These are phyloP conservation scores for Eremomyces bilateralis DNA, from an alignment of 495 filamentous ascomycete genomes.

Conservation along the genomic window DNA sequence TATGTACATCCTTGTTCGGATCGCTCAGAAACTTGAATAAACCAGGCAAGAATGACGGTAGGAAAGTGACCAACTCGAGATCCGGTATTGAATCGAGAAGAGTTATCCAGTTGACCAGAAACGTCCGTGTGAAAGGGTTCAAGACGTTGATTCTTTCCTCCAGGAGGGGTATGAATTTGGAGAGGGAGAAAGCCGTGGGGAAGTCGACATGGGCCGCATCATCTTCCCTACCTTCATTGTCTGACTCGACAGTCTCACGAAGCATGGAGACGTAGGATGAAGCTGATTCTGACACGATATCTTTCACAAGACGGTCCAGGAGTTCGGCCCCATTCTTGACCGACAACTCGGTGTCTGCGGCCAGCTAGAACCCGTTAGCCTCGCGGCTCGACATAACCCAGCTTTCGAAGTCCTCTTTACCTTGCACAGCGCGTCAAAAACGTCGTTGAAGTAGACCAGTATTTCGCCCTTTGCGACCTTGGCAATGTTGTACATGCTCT, in stretches of 20 bases:
- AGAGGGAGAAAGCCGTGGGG: conserved; percentile 82
- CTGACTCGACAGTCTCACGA: conserved; percentile 27
- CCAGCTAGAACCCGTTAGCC: conserved; percentile 36
- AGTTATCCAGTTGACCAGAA: conserved; percentile 90
- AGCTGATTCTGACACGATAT: conserved; percentile 93
- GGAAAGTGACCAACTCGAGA: conserved; percentile 75
- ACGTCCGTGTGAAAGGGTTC: conserved; percentile 84
- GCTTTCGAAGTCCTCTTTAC: conserved; percentile 22
- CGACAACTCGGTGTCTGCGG: conserved; percentile 85
- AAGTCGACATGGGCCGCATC: conserved; percentile 29
- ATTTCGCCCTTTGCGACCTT: conserved; percentile 98
- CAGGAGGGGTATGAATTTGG: conserved; percentile 76
- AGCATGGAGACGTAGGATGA: conserved; percentile 85
- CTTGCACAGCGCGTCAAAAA: conserved; percentile 94
- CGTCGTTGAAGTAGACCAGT: conserved; percentile 86
- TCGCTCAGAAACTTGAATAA: conserved; percentile 85
- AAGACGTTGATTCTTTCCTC: conserved; percentile 83
- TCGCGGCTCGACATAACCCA: background rate
- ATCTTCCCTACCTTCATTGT: conserved; percentile 27
- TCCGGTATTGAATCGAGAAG: conserved; percentile 93
- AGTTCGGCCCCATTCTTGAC: conserved; percentile 98
- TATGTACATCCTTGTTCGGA: conserved; percentile 77
- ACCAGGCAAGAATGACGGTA: conserved; percentile 81
- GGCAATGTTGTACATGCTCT: conserved; percentile 99
- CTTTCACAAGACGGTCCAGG: conserved; percentile 87